Conservation (phyloP, 495 filamentous ascomycete species). For the Penicillium ucsense region DNA sequence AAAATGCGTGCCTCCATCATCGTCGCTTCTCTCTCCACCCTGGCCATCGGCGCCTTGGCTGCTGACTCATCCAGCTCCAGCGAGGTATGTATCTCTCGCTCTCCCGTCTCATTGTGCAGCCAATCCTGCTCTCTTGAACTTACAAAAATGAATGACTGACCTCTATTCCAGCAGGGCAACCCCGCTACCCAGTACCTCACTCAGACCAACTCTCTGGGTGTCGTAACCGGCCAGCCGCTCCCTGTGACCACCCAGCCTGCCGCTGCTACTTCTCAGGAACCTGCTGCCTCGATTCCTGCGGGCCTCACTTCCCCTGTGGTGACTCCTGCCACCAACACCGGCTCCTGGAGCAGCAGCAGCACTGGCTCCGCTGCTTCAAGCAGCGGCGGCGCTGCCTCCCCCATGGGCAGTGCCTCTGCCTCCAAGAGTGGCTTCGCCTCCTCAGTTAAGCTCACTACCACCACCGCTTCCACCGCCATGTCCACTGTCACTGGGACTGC, state of each 20-base stretch:
- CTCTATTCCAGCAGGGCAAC: conserved; percentile 18
- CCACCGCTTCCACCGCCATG: conserved; percentile 5
- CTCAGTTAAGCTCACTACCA: conserved; percentile 3
- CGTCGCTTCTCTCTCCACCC: conserved; percentile 32
- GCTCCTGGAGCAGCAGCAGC: conserved; percentile 5
- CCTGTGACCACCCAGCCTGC: conserved; percentile 32
- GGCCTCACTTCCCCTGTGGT: conserved; percentile 26
- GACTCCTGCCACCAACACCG: conserved; percentile 1
- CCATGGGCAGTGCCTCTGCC: not conserved
- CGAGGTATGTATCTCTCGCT: conserved; percentile 10
- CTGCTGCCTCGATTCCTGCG: conserved; percentile 40
- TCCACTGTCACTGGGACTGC: conserved; percentile 8
- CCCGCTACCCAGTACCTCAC: conserved; percentile 35
- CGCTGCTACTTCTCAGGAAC: conserved; percentile 33
- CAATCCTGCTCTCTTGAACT: no score
- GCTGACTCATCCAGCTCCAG: not conserved
- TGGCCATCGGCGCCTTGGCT: conserved; percentile 21
- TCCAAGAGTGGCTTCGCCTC: conserved; percentile 4
- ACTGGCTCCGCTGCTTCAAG: not conserved
- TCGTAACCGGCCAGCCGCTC: conserved; percentile 43
- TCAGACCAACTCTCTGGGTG: conserved; percentile 45
- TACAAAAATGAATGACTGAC: not conserved
- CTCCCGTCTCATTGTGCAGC: not conserved
- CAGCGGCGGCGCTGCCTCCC: no score
- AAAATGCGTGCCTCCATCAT: conserved; percentile 34